Conservation (phyloP, 225 moss, liverwort and hornwort species). For the Takakia lepidozioides region DNA sequence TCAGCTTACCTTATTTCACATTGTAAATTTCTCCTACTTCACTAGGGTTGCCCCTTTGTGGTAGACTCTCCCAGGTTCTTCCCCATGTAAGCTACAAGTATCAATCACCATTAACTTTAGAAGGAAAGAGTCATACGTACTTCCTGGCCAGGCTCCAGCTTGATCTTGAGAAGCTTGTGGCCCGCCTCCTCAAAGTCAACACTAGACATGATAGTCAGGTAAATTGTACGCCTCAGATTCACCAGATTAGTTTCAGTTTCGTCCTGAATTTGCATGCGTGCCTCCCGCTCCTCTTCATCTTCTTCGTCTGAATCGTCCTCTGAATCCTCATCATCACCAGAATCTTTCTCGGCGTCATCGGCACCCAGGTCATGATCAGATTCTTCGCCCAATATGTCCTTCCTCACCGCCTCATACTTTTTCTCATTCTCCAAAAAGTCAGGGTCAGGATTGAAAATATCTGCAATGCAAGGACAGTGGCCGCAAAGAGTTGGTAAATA, state of each 20-base stretch:
- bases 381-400: slow-evolving; percentile 82
- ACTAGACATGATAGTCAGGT: slow-evolving; percentile 87
- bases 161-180: slow-evolving; percentile 86
- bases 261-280: slow-evolving; percentile 84
- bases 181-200: slow-evolving; percentile 93
- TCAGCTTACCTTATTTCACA: too few species aligned
- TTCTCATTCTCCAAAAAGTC: slow-evolving; percentile 67
- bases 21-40: too few species aligned
- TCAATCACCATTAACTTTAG: too few species aligned
- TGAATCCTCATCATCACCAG: slow-evolving; percentile 51
- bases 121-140: slow-evolving; percentile 16
- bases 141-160: slow-evolving; percentile 89
- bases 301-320: slow-evolving; percentile 83
- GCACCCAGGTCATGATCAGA: slow-evolving; percentile 58
- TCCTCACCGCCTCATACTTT: slow-evolving; percentile 77
- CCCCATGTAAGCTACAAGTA: too few species aligned
- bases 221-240: slow-evolving; percentile 76
- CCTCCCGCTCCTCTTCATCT: slow-evolving; percentile 74
- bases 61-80: too few species aligned
- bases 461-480: slow-evolving; percentile 23
- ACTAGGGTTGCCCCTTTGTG: too few species aligned
- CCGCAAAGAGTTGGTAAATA: too few species aligned
- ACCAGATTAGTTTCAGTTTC: slow-evolving; percentile 95
- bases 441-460: slow-evolving; percentile 69
- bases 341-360: slow-evolving; percentile 68